Conservation (phyloP, 352 stramenopile species). For the Globisporangium lucens region DNA sequence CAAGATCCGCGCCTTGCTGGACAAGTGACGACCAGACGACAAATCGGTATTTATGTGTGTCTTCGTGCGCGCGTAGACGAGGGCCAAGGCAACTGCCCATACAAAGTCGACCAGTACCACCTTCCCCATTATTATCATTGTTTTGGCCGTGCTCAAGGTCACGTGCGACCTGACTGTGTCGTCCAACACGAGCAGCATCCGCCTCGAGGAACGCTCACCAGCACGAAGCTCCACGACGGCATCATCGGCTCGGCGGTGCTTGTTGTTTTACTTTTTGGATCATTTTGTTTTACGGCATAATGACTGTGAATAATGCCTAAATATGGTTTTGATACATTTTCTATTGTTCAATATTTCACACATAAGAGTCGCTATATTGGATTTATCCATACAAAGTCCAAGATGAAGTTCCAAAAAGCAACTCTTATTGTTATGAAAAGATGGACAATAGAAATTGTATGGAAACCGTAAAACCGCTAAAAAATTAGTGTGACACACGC, state of each 20-base stretch:
- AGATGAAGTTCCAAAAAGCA: too few species aligned
- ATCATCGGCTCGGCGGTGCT: conserved; percentile 50
- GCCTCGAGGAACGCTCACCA: conserved; percentile 72
- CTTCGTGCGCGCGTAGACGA: background rate
- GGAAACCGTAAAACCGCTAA: too few species aligned
- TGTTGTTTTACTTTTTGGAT: too few species aligned
- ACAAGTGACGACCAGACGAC: conserved; percentile 15
- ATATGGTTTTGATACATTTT: too few species aligned
- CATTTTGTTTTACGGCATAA: too few species aligned
- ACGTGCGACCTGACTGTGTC: conserved; percentile 85
- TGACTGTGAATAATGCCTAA: too few species aligned
- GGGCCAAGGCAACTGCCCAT: background rate
- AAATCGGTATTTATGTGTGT: conserved; percentile 6
- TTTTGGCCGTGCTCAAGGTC: conserved; percentile 73
- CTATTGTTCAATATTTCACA: too few species aligned
- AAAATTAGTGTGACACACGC: too few species aligned
- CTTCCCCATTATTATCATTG: background rate
- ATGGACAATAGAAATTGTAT: too few species aligned
- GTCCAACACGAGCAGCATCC: conserved; percentile 78
- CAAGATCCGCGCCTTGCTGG: conserved; percentile 43
- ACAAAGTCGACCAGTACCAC: background rate
- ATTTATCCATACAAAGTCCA: too few species aligned
- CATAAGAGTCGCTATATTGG: too few species aligned
- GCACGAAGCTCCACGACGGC: conserved; percentile 80
- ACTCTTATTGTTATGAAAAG: too few species aligned